Percentiles rank a stretch among this genome's conserved stretches.
phyloP scores from a whole-genome alignment of 2,329 filamentous ascomycete species.

The Exophiala aquamarina region DNA sequence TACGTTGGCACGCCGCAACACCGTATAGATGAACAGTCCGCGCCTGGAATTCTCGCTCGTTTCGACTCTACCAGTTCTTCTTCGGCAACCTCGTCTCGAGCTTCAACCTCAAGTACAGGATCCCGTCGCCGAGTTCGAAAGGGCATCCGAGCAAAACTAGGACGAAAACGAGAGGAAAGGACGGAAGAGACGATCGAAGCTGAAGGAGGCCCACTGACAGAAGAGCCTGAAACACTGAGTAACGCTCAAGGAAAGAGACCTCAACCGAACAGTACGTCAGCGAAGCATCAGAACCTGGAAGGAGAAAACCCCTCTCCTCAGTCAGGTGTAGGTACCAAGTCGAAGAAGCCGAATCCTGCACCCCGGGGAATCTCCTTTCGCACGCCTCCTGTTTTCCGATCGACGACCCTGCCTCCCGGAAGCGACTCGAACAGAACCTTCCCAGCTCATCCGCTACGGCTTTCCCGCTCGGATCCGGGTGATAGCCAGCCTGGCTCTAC shows the following conservation, averaged over 20 bases:
- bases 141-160: conserved; percentile 39
- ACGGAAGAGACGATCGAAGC: conserved; percentile 62
- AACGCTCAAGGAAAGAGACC: conserved; percentile 12
- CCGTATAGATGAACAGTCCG: conserved; percentile 55
- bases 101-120: conserved; percentile 27
- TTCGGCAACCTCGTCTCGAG: conserved; percentile 42
- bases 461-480: conserved; percentile 53
- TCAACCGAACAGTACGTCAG: conserved; percentile 3
- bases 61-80: conserved; percentile 46
- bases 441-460: conserved; percentile 24
- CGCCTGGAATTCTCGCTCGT: conserved; percentile 62
- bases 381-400: conserved; percentile 23
- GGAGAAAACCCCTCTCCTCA: neutral
- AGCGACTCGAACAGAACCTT: neutral
- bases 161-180: conserved; percentile 27
- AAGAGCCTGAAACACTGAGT: conserved; percentile 1
- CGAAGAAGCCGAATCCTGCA: conserved; percentile 10
- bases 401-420: conserved; percentile 14
- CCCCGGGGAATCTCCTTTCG: conserved; percentile 20
- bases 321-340: neutral
- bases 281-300: neutral
- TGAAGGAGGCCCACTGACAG: conserved; percentile 41
- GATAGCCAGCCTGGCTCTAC: conserved; percentile 44
- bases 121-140: conserved; percentile 52
- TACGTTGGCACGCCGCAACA: conserved; percentile 50